phyloP scores from a whole-genome alignment of 129 eudicot species.

The Saussurea involucrata region DNA sequence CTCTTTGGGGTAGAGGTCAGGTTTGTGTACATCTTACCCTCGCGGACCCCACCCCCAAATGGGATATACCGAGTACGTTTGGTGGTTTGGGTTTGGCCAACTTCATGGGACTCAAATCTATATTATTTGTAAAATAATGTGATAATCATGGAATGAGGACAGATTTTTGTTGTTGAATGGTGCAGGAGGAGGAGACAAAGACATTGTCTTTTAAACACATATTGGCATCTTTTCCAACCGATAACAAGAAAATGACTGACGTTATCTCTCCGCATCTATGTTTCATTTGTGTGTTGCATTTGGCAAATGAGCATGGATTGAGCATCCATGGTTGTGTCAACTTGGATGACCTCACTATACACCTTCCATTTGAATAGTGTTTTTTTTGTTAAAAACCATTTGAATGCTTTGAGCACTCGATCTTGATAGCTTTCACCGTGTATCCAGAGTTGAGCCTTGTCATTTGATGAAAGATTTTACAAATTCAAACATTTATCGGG shows the following conservation, averaged over 20 bases:
- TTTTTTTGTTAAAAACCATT: not conserved
- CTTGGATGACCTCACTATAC: conserved; percentile 47
- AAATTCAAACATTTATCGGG: not conserved
- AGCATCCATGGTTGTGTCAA: conserved; percentile 31
- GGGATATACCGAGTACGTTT: too few species aligned
- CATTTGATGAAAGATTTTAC: too few species aligned
- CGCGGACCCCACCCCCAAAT: too few species aligned
- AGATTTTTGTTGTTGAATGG: not conserved
- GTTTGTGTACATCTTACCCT: too few species aligned
- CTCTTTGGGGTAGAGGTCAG: too few species aligned
- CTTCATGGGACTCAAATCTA: too few species aligned
- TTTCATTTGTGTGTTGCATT: conserved; percentile 54
- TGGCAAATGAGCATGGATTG: conserved; percentile 54
- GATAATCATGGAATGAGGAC: not conserved
- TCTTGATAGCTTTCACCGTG: not conserved
- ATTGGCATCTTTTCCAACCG: conserved; percentile 38
- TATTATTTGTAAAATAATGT: not conserved
- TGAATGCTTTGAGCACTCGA: not conserved
- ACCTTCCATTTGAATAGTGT: conserved; percentile 22
- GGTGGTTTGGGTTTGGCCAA: too few species aligned
- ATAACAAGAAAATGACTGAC: conserved; percentile 19
- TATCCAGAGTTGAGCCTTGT: not conserved
- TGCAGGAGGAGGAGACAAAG: conserved; percentile 32
- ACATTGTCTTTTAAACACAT: conserved; percentile 41
- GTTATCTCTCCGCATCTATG: conserved; percentile 54